Evolutionary conservation across 2,329 filamentous ascomycete genomes (phyloP), one percentile per base, ranked within the genome.

Genomic region (Ascocoryne sarcoides): DNA sequence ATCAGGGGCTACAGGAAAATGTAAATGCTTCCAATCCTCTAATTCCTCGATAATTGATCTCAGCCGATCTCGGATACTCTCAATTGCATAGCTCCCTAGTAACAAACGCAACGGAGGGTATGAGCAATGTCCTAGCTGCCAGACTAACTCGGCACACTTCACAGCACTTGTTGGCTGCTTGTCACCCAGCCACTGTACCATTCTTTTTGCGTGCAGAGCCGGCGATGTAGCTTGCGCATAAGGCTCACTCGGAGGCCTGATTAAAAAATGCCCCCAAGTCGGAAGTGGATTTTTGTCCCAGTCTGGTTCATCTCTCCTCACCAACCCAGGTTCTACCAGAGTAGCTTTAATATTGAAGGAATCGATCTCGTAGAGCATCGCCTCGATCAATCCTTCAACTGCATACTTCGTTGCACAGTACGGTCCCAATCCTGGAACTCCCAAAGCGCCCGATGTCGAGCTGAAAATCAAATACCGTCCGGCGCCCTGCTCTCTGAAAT

Each of bases 381-480:
- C 89, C 63, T 98, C 92, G 52, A 96, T 88, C 39, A 98, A 68
- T 0, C 90, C 92, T 60, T 98, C 92, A 3, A 95, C 87, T 0
- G 92, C 92, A 63, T 95, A 96, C 61, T 96, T 98, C 12, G 88
- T 95, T 1, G 92, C 92, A 62, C 90, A 96, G 59, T 95, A 96
- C 0, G 90, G 90, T 0, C 90, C 90, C 4, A 96, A 65, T 0
- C 92, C 92, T 0, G 92, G 92, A 0, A 96, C 87, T 2, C 90
- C 92, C n/a, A 95, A 72, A 0, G 90, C 86, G 4, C 92, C 92
- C 21, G 84, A 84, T 1, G 88, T 95, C 7, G 84, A 92, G 58
- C 87, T 95, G 65, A 96, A 95, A 48, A 96, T 94, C 37, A 96
- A 70, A 61, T 95, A 96, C 20, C 89, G 76, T 1, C 92, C 92